Evolutionary conservation across 257 asterid genomes (phyloP).

Genomic region (Leptodermis oblonga): DNA sequence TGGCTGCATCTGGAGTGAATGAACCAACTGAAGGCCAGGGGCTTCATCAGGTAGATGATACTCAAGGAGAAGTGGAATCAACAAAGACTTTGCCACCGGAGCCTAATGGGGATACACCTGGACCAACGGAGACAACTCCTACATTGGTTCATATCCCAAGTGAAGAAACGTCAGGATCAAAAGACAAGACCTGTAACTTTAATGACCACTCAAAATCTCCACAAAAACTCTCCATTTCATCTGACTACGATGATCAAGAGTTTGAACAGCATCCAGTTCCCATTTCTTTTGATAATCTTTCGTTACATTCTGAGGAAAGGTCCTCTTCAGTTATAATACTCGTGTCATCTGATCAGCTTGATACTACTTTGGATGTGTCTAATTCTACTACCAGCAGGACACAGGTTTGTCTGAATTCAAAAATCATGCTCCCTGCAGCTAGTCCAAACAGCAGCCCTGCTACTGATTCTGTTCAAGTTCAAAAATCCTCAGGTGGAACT

Average conservation of each 20-base stretch:
- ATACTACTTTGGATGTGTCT: slow-evolving; percentile 21
- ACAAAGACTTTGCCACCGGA: slow-evolving; percentile 14
- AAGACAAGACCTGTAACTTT: neutral
- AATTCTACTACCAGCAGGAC: slow-evolving; percentile 20
- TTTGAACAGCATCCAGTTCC: slow-evolving; percentile 20
- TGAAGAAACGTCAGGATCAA: slow-evolving; percentile 32
- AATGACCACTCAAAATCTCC: slow-evolving; percentile 25
- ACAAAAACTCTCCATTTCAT: slow-evolving; percentile 16
- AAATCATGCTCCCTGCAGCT: slow-evolving; percentile 7
- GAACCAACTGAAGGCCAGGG: slow-evolving; percentile 21
- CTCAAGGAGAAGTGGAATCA: slow-evolving; percentile 16
- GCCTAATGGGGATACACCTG: slow-evolving; percentile 27
- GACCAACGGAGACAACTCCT: slow-evolving; percentile 26
- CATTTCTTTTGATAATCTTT: slow-evolving; percentile 28
- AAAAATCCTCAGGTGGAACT: slow-evolving; percentile 22
- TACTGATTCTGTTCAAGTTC: slow-evolving; percentile 24
- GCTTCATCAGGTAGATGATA: slow-evolving; percentile 22
- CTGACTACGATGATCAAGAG: slow-evolving; percentile 26
- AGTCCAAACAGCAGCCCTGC: slow-evolving; percentile 21
- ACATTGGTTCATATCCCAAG: slow-evolving; percentile 15
- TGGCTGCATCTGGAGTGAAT: slow-evolving; percentile 27
- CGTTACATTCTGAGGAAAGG: slow-evolving; percentile 32
- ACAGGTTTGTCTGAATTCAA: slow-evolving; percentile 15
- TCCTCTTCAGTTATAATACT: slow-evolving; percentile 25
- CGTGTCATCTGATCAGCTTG: slow-evolving; percentile 29